phyloP scores from a whole-genome alignment of 164 flowering plant genomes.

The Dillenia suffruticosa region DNA sequence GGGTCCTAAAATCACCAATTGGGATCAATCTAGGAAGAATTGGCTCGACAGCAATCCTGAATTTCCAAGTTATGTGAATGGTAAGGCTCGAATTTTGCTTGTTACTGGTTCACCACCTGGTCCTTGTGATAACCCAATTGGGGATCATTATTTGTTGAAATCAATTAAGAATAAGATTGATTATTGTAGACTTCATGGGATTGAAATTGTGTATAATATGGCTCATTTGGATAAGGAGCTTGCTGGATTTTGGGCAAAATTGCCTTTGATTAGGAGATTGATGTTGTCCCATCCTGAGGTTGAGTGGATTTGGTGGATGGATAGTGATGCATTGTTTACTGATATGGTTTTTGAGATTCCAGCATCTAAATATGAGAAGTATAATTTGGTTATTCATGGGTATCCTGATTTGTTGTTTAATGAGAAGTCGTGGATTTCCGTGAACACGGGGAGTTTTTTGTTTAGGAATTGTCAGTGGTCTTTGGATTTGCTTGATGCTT shows the following conservation, averaged over 20 bases:
- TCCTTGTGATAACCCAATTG: constrained; percentile 87
- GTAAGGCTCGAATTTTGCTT: constrained; percentile 56
- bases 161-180: constrained; percentile 85
- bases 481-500: constrained; percentile 75
- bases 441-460: constrained; percentile 86
- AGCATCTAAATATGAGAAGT: constrained; percentile 42
- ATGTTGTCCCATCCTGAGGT: constrained; percentile 90
- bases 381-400: constrained; percentile 81
- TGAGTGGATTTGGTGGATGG: constrained; percentile 99
- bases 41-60: constrained; percentile 64
- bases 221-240: constrained; percentile 84
- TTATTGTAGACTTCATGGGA: constrained; percentile 84
- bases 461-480: constrained; percentile 94
- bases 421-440: constrained; percentile 81
- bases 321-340: constrained; percentile 91
- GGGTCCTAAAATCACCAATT: constrained; percentile 59
- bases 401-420: constrained; percentile 76
- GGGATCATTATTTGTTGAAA: constrained; percentile 83
- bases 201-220: constrained; percentile 77
- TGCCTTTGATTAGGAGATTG: constrained; percentile 67
- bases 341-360: constrained; percentile 94
- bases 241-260: constrained; percentile 91
- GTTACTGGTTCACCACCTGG: constrained; percentile 79
- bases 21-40: constrained; percentile 55
- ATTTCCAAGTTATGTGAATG: constrained; percentile 49